Conservation (phyloP, 2,329 filamentous ascomycete species). For the Fonsecaea pugnacius region DNA sequence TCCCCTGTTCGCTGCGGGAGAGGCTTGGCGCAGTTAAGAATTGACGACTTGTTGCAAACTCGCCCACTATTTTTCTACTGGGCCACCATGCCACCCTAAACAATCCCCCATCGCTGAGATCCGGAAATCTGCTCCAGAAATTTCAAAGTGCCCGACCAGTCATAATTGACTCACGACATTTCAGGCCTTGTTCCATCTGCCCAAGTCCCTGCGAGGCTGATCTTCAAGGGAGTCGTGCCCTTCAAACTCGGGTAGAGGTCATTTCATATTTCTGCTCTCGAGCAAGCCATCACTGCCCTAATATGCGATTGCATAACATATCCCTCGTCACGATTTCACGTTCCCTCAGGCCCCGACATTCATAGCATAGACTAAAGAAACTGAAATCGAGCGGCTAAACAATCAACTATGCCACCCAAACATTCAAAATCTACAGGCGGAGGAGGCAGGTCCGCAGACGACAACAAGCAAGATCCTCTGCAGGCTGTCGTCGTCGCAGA, state of each 20-base stretch:
- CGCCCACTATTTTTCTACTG: background rate
- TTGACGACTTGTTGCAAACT: background rate
- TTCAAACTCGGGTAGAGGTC: background rate
- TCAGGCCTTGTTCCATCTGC: conserved; percentile 6
- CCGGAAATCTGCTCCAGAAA: conserved; percentile 6
- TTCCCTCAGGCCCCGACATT: background rate
- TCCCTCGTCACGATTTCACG: background rate
- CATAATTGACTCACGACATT: conserved; percentile 21
- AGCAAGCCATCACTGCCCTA: background rate
- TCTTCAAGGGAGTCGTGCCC: background rate
- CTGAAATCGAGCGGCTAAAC: background rate
- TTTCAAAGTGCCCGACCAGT: conserved; percentile 15
- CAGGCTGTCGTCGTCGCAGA: conserved; percentile 84
- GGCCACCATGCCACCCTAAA: background rate
- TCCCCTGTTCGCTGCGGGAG: background rate
- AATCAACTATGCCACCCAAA: conserved; percentile 35
- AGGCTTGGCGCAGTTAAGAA: background rate
- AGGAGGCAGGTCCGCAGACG: conserved; percentile 54
- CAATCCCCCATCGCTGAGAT: background rate
- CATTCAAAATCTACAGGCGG: conserved; percentile 40
- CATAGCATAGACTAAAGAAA: conserved; percentile 1
- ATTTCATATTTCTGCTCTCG: background rate
- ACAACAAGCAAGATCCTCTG: conserved; percentile 65
- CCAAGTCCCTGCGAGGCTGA: conserved; percentile 8
- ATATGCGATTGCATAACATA: conserved; percentile 9